Conservation (phyloP, 768 basidiomycete genomes). For the Suillus fuscotomentosus region DNA sequence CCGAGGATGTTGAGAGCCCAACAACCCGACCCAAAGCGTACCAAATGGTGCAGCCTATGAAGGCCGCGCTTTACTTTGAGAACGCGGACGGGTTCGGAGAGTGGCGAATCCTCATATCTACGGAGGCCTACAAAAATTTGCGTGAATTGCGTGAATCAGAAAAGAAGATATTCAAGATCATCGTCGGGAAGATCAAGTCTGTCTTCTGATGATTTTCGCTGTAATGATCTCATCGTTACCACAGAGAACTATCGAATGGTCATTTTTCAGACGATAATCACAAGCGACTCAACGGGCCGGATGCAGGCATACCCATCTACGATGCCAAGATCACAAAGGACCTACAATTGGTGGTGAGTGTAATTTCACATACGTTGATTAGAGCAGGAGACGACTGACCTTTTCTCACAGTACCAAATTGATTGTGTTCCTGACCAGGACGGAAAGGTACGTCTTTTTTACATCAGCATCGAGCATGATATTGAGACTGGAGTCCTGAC, state of each 20-base stretch:
- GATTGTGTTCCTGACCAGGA: constrained; percentile 44
- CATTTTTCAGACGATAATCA: constrained; percentile 71
- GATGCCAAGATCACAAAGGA: constrained; percentile 67
- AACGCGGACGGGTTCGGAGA: constrained; percentile 59
- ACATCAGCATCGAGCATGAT: not conserved
- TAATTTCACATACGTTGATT: not conserved
- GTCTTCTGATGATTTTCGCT: constrained; percentile 11
- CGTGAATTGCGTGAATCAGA: constrained; percentile 47
- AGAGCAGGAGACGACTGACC: constrained; percentile 22
- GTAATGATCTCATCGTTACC: not conserved
- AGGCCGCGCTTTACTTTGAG: constrained; percentile 56
- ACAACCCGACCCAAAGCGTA: constrained; percentile 26
- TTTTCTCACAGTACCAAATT: constrained; percentile 41
- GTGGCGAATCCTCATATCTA: constrained; percentile 60
- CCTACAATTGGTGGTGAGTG: constrained; percentile 46
- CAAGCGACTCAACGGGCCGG: constrained; percentile 48
- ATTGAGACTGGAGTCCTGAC: constrained; percentile 4
- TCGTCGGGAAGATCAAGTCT: constrained; percentile 69
- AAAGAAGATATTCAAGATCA: constrained; percentile 45
- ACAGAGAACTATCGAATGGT: constrained; percentile 66
- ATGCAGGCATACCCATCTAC: constrained; percentile 53
- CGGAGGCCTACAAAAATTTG: constrained; percentile 48
- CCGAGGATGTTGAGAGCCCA: not conserved
- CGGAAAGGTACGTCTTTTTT: constrained; percentile 21
- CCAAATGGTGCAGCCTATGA: constrained; percentile 55